A percentile compares a stretch with the other conserved stretches of the same genome.
Conservation (phyloP, 2,329 filamentous ascomycete species). For the Fusarium clavum region DNA sequence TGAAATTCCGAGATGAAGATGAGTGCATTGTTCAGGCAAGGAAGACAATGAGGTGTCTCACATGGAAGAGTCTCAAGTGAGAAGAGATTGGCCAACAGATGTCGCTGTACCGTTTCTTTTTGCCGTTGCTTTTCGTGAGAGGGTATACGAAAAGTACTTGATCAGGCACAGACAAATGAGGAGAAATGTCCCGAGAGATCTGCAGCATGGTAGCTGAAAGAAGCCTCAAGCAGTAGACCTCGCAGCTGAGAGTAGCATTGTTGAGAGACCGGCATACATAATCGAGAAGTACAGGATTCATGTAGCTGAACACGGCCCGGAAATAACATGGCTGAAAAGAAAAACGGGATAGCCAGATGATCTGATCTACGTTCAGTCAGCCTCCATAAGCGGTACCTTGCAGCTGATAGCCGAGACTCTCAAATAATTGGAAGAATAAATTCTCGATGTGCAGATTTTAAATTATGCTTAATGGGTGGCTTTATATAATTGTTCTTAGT, state of each 20-base stretch:
- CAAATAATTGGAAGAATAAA: neutral
- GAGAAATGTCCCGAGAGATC: neutral
- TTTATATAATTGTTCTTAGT: neutral
- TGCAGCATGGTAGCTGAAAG: neutral
- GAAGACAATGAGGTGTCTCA: too few relatives aligned
- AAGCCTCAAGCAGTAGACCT: neutral
- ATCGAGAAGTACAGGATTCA: neutral
- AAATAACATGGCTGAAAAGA: neutral
- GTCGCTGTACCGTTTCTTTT: too few relatives aligned
- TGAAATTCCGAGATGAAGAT: too few relatives aligned
- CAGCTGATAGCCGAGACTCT: neutral
- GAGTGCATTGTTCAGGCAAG: too few relatives aligned
- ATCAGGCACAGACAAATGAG: neutral
- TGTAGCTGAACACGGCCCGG: neutral
- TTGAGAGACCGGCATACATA: neutral
- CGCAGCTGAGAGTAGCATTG: neutral
- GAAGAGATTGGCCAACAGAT: too few relatives aligned
- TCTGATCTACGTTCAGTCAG: neutral
- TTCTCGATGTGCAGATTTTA: neutral
- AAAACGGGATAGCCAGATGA: too few relatives aligned
- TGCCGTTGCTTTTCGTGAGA: neutral
- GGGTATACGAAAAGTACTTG: neutral
- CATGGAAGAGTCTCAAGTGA: neutral
- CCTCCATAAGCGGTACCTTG: neutral
- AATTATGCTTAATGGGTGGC: constrained; percentile 2